These are phyloP conservation scores for Ilex asprella DNA, from an alignment of 257 asterid species.

Conservation along the genomic window DNA sequence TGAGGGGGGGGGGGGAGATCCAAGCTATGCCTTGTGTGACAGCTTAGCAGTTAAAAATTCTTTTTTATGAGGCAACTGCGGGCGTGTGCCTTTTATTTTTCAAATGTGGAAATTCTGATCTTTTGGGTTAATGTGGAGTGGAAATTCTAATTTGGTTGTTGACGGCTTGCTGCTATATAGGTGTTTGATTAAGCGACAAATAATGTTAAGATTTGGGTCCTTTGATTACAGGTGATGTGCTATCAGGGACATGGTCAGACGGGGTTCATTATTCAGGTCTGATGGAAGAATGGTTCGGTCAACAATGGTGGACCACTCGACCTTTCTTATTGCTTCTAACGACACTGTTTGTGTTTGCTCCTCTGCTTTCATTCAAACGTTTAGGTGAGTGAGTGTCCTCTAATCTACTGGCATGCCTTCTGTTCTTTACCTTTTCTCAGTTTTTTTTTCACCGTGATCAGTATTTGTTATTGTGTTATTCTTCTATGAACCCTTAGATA, in stretches of 20 bases:
- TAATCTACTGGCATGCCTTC: not conserved
- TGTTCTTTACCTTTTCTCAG: slow-evolving; percentile 1
- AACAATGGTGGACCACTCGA: slow-evolving; percentile 76
- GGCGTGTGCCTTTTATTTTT: too few relatives aligned
- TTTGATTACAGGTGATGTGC: slow-evolving; percentile 65
- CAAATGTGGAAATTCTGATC: too few relatives aligned
- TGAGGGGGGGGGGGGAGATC: too few relatives aligned
- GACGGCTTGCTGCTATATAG: too few relatives aligned
- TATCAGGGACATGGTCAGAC: slow-evolving; percentile 69
- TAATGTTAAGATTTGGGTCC: not conserved
- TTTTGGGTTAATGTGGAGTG: too few relatives aligned
- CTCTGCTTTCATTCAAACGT: slow-evolving; percentile 75
- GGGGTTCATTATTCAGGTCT: slow-evolving; percentile 83
- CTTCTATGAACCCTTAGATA: too few relatives aligned
- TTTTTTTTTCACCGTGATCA: not conserved
- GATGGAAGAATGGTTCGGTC: slow-evolving; percentile 90
- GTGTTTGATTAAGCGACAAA: too few relatives aligned
- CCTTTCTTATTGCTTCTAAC: slow-evolving; percentile 55
- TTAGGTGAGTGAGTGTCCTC: slow-evolving; percentile 44
- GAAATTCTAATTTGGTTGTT: not conserved
- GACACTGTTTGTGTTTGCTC: slow-evolving; percentile 54
- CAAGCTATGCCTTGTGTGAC: too few relatives aligned
- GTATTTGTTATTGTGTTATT: too few relatives aligned
- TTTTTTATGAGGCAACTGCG: too few relatives aligned
- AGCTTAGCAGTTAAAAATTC: too few relatives aligned